Conservation (phyloP, 805 yeast genomes). For the Pichia kluyveri region DNA sequence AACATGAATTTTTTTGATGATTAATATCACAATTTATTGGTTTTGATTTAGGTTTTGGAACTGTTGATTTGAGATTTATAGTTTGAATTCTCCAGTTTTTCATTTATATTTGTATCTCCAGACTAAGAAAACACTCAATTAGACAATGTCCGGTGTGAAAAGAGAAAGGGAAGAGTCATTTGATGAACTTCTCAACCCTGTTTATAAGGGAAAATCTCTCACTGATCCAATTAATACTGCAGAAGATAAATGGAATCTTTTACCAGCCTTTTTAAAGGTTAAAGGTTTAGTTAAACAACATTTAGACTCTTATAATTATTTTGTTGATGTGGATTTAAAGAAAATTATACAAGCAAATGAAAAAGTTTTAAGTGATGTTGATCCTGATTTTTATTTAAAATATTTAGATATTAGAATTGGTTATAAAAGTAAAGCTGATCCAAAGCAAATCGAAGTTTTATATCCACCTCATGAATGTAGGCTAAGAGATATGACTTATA, state of each 20-base stretch:
- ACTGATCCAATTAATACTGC: constrained; percentile 87
- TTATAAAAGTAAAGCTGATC: constrained; percentile 46
- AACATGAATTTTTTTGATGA: too few relatives aligned
- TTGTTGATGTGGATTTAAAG: constrained; percentile 86
- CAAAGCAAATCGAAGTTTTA: constrained; percentile 46
- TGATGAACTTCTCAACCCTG: constrained; percentile 68
- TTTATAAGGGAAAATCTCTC: constrained; percentile 75
- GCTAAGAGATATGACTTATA: constrained; percentile 84
- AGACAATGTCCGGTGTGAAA: constrained; percentile 1
- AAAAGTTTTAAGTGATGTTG: constrained; percentile 83
- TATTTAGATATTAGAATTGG: constrained; percentile 93
- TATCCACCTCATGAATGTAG: constrained; percentile 93
- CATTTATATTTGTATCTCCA: not conserved
- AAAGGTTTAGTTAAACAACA: constrained; percentile 97
- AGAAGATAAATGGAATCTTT: constrained; percentile 91
- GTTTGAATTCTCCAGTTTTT: too few relatives aligned
- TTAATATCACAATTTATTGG: too few relatives aligned
- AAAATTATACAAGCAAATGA: constrained; percentile 91
- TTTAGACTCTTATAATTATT: constrained; percentile 94
- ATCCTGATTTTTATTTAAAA: constrained; percentile 91
- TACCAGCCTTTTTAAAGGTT: constrained; percentile 92
- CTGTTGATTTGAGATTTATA: too few relatives aligned
- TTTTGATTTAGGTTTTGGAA: too few relatives aligned
- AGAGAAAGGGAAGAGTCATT: constrained; percentile 39
- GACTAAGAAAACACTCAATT: not conserved